Evolutionary conservation across 148 eudicot genomes (phyloP), one percentile per base, ranked within the genome.

Genomic region (Suaeda aralocaspica): DNA sequence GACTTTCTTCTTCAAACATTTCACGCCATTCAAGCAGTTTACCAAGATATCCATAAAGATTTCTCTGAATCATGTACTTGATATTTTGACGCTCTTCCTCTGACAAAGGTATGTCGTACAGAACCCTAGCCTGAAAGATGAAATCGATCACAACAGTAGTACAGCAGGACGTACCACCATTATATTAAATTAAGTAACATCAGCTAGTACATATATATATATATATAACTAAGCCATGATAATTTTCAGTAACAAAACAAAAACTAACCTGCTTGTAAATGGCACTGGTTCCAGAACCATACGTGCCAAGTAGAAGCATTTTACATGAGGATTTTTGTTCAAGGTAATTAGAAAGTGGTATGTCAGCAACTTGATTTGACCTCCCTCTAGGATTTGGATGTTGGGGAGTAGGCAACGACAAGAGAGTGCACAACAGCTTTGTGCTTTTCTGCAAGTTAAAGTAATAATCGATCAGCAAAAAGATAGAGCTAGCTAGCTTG

Each of bases 261-360:
- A n/a, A n/a, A 18, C 67, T 2, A 75, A 90, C 98, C 95, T 94
- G 97, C 83, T 94, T 94, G 76, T 79, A 87, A 48, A 91, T 79
- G 72, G 98, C 85, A 74, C 96, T 87, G 41, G 89, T 83, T 55
- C 98, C 98, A 21, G 97, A 91, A 64, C 84, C 78, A 84, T 86
- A 86, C 63, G 70, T 75, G 29, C 97, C 98, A 69, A 87, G 82
- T 9, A 94, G 79, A 59, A 94, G 91, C 71, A 89, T 36, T 75
- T 84, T 89, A 36, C 76, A 45, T 16, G 82, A 75, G 42, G 65
- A 58, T 64, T 66, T 75, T 69, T 74, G 82, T 58, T 72, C 84
- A 21, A 55, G 68, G 56, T 48, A 71, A 24, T 59, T 67, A 9
- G 72, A 36, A 28, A 41, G 71, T 36, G 31, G 69, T 69, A 73